Conservation (phyloP, 73 alveolate species). For the Paramecium octaurelia region DNA sequence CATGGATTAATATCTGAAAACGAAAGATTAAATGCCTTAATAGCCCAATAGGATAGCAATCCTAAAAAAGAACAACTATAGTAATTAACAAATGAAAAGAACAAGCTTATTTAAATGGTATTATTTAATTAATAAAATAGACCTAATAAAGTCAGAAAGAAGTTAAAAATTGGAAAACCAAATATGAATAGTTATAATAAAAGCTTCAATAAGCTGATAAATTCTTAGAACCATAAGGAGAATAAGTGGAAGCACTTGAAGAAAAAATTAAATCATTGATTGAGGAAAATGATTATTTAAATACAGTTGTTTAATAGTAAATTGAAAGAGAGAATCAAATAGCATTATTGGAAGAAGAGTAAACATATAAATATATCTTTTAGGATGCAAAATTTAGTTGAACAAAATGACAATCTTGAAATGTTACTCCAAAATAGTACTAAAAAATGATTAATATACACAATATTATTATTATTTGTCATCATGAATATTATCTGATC, state of each 20-base stretch:
- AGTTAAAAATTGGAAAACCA: not conserved
- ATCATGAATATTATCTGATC: not conserved
- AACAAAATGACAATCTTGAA: constrained; percentile 28
- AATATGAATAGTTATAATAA: constrained; percentile 22
- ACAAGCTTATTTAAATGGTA: not conserved
- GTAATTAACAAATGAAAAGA: not conserved
- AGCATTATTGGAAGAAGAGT: constrained; percentile 34
- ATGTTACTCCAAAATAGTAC: not conserved
- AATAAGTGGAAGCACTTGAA: constrained; percentile 8
- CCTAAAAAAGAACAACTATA: not conserved
- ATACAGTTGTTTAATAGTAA: not conserved
- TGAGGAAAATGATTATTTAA: constrained; percentile 16
- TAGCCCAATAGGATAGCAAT: not conserved
- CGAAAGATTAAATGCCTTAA: constrained; percentile 14
- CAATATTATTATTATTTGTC: not conserved
- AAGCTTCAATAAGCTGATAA: constrained; percentile 21
- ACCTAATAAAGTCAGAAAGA: not conserved
- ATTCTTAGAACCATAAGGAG: not conserved
- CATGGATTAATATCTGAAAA: constrained; percentile 12
- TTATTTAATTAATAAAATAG: not conserved
- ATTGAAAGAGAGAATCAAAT: constrained; percentile 31
- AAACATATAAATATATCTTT: not conserved
- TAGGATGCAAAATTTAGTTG: constrained; percentile 33
- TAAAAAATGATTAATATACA: not conserved
- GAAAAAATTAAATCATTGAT: not conserved